Conservation (phyloP, 345 rosid species). For the Heritiera fomes region DNA sequence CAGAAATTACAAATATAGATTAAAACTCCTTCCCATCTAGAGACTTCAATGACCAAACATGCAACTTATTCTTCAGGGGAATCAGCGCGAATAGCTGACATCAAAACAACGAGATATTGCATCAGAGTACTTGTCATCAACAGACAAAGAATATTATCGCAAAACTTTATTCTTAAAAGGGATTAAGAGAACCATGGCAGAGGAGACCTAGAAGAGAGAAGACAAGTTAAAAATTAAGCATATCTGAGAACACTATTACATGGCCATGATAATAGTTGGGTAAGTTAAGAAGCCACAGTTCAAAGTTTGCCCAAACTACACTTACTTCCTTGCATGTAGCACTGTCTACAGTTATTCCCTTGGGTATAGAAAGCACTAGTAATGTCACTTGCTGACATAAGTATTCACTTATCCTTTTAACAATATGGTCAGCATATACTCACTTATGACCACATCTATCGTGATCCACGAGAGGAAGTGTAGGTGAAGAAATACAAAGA, state of each 20-base stretch:
- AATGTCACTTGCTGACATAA: background rate
- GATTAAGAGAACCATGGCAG: background rate
- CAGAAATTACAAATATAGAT: background rate
- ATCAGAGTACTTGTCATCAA: background rate
- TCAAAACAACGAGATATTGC: background rate
- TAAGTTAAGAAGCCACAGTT: background rate
- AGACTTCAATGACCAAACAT: background rate
- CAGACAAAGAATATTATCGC: background rate
- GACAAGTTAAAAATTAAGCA: background rate
- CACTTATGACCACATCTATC: no score
- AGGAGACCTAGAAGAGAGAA: background rate
- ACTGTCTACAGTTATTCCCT: background rate
- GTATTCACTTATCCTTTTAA: background rate
- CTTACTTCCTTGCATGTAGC: background rate
- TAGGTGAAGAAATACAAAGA: background rate
- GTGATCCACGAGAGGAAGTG: no score
- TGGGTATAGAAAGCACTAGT: background rate
- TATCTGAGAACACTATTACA: background rate
- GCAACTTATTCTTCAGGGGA: slow-evolving; percentile 9
- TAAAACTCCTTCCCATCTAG: background rate
- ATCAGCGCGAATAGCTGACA: slow-evolving; percentile 15
- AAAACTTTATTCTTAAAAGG: background rate
- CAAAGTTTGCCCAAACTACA: background rate
- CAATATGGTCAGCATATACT: background rate
- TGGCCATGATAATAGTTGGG: background rate